Evolutionary conservation across 495 filamentous ascomycete genomes (phyloP).

Genomic region (Neurospora intermedia): DNA sequence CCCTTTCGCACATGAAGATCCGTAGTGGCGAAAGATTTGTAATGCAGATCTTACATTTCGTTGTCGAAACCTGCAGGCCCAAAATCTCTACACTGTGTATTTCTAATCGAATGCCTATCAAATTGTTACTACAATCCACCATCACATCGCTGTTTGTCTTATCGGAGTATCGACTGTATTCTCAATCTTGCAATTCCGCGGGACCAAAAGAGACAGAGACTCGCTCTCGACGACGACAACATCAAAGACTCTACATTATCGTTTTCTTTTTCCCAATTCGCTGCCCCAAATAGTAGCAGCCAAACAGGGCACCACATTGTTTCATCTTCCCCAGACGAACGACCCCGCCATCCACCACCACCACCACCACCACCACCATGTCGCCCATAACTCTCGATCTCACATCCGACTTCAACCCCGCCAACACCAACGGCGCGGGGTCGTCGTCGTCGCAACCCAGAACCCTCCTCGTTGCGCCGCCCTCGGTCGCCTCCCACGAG

Average conservation of each 20-base stretch:
- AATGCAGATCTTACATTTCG: constrained; percentile 10
- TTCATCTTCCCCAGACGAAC: neutral
- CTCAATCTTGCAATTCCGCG: neutral
- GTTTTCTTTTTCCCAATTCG: neutral
- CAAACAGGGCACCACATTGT: neutral
- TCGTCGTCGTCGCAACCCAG: constrained; percentile 15
- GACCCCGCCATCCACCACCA: neutral
- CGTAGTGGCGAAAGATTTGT: constrained; percentile 16
- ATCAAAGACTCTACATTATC: neutral
- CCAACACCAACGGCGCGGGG: constrained; percentile 7
- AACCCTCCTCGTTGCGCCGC: constrained; percentile 45
- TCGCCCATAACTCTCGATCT: constrained; percentile 18
- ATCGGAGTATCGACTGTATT: neutral
- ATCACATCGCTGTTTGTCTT: neutral
- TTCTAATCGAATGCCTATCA: neutral
- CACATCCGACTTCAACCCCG: constrained; percentile 18
- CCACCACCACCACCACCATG: constrained; percentile 7
- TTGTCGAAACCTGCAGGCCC: constrained; percentile 2
- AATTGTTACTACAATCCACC: constrained; percentile 1
- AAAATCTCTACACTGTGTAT: neutral
- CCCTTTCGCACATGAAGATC: neutral
- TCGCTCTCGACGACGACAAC: neutral
- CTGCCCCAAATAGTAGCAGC: neutral
- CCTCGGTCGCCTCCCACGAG: constrained; percentile 41
- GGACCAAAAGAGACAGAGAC: neutral